Base-by-base conservation (phyloP, 1,139 yeast species). In the Candida labiduridarum region DNA sequence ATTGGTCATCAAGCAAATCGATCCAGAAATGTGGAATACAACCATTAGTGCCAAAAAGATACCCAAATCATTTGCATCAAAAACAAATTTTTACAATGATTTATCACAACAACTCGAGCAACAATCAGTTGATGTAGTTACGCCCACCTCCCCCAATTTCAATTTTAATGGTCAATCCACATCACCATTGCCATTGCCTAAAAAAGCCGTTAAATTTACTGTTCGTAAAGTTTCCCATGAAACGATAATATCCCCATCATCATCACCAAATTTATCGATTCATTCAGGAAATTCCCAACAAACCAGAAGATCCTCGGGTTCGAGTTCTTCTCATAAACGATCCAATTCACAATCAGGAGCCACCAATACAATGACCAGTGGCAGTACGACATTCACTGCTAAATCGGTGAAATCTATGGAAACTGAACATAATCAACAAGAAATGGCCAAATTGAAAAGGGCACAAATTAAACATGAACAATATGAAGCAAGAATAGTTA, bases 161-260 rank as follows among this genome's bases (percentile, higher is more conserved):
- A 43, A 25, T 10, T 14, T 31, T 5, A 43, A 25, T 10, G 16
- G 10, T 25, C n/a, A 39, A 3, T 14, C 34, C 57, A 45, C 39
- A 4, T 34, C 25, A 12, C 50, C 52, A 10, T 45, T 44, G 31
- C 49, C 49, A 10, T 45, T 44, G 31, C 49, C 49, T 12, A 56
- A 55, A 46, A 72, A 69, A 49, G 75, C 79, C 8, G 62, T 75
- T 49, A 72, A 66, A 51, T 76, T 76, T 55, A 74, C 77, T 4
- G 79, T 76, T 3, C 63, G 79, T 40, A 74, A 72, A 56, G 78
- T 74, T 3, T 70, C 76, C 6, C 72, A 68, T 49, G 79, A 73
- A 43, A 56, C 67, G 1, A 61, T 67, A 30, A 56, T 51, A 15
- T 52, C 59, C 12, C 64, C 66, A 16, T 44, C 40, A 8, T 10